A percentile compares a stretch with the other conserved stretches of the same genome.
Evolutionary conservation across 2,329 filamentous ascomycete genomes (phyloP).

Genomic region (Fusarium begoniae): DNA sequence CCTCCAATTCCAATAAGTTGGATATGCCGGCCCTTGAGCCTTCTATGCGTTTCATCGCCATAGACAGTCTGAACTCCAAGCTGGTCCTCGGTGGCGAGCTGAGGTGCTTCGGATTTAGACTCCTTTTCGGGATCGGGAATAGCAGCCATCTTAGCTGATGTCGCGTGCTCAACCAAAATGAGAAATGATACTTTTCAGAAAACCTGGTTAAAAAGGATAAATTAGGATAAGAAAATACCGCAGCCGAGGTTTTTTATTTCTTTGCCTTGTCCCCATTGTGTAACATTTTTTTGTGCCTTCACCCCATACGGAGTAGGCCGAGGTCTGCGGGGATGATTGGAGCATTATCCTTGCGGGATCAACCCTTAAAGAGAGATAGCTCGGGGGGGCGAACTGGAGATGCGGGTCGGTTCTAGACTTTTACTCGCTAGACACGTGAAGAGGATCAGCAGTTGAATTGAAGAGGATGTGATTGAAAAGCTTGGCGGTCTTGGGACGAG

Average conservation of each 20-base stretch:
- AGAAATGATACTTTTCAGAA: not conserved
- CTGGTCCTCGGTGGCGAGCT: not conserved
- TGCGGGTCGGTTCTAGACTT: not conserved
- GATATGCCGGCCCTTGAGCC: slow-evolving; percentile 65
- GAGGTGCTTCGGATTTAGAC: not conserved
- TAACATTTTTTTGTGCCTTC: slow-evolving; percentile 7
- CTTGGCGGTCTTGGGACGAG: not conserved
- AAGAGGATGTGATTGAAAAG: not conserved
- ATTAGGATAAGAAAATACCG: slow-evolving; percentile 14
- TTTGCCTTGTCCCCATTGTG: not conserved
- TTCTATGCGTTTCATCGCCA: slow-evolving; percentile 55
- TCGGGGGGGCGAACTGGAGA: not conserved
- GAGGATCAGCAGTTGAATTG: not conserved
- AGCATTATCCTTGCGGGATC: not conserved
- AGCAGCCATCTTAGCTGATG: slow-evolving; percentile 24
- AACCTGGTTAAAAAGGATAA: not conserved
- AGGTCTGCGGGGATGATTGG: slow-evolving; percentile 17
- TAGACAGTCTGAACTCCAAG: slow-evolving; percentile 1
- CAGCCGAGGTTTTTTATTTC: slow-evolving; percentile 7
- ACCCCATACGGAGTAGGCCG: slow-evolving; percentile 11
- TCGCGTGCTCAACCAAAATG: not conserved
- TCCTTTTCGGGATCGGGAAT: slow-evolving; percentile 36
- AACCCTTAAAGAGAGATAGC: slow-evolving; percentile 9
- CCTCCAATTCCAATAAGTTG: slow-evolving; percentile 71
- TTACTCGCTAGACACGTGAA: not conserved